These are phyloP conservation scores for Zygosaccharomyces kombuchaensis DNA, from an alignment of 805 yeast species.

Conservation along the genomic window DNA sequence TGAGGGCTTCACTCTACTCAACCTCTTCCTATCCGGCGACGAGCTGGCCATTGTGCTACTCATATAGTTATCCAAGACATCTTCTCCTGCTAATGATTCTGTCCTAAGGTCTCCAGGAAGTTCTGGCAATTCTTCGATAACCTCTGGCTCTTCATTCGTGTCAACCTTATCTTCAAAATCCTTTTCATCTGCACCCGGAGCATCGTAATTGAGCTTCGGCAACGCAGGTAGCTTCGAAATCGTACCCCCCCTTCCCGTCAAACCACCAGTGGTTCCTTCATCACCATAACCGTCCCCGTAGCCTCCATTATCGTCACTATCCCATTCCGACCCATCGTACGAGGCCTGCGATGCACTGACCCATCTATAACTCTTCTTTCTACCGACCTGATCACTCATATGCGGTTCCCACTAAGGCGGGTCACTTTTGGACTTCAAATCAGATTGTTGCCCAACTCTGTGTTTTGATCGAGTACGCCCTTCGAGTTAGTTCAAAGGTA, in stretches of 20 bases:
- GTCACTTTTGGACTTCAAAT: not conserved
- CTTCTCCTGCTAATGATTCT: constrained; percentile 1
- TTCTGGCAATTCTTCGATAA: not conserved
- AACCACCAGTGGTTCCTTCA: not conserved
- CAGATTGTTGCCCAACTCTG: not conserved
- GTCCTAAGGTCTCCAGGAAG: not conserved
- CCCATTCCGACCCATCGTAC: constrained; percentile 43
- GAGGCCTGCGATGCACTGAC: constrained; percentile 38
- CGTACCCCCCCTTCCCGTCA: constrained; percentile 4
- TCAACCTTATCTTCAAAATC: not conserved
- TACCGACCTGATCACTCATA: constrained; percentile 31
- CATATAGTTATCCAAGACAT: not conserved
- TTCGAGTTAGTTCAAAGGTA: not conserved
- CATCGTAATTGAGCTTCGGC: constrained; percentile 26
- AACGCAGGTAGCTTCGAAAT: constrained; percentile 22
- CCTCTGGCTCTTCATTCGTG: not conserved
- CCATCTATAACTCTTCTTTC: constrained; percentile 42
- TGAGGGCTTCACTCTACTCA: not conserved
- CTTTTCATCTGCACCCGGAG: constrained; percentile 1
- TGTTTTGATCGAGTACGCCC: not conserved
- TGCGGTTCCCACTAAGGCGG: not conserved
- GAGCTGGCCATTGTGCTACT: not conserved
- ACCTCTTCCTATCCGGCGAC: not conserved
- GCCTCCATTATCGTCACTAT: constrained; percentile 25
- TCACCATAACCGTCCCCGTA: constrained; percentile 7